These are phyloP conservation scores for Fusarium anthophilum DNA, from an alignment of 2,329 filamentous ascomycete species.

Conservation along the genomic window DNA sequence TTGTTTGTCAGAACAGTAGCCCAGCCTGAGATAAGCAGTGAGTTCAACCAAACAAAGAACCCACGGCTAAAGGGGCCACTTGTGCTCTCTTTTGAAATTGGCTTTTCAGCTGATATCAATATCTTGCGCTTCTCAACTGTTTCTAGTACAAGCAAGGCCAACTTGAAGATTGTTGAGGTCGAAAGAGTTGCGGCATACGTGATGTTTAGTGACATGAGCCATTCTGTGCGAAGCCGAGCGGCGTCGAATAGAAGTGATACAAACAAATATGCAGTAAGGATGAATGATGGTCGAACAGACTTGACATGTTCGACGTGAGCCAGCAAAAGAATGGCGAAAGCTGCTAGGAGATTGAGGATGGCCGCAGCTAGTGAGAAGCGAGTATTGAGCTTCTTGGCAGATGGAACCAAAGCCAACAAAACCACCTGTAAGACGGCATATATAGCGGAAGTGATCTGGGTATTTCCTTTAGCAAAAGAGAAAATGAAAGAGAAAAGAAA, in stretches of 20 bases:
- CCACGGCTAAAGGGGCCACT: slow-evolving; percentile 49
- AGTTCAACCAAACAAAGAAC: slow-evolving; percentile 49
- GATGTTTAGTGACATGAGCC: slow-evolving; percentile 42
- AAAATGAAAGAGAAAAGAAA: not conserved
- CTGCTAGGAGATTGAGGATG: slow-evolving; percentile 41
- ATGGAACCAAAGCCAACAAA: slow-evolving; percentile 40
- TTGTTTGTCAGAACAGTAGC: slow-evolving; percentile 46
- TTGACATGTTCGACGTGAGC: slow-evolving; percentile 47
- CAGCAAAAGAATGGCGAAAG: slow-evolving; percentile 42
- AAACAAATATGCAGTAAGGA: slow-evolving; percentile 45
- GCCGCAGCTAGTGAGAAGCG: slow-evolving; percentile 44
- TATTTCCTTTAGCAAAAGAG: not conserved
- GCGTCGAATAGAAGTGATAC: slow-evolving; percentile 46
- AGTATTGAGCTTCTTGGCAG: slow-evolving; percentile 39
- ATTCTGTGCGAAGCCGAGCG: slow-evolving; percentile 46
- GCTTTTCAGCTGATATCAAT: slow-evolving; percentile 50
- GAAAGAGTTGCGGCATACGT: slow-evolving; percentile 41
- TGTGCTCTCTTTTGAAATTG: slow-evolving; percentile 60
- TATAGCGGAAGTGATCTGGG: slow-evolving; percentile 35
- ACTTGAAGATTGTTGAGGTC: slow-evolving; percentile 35
- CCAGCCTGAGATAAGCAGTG: slow-evolving; percentile 60
- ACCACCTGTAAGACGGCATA: slow-evolving; percentile 42
- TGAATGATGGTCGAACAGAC: slow-evolving; percentile 46
- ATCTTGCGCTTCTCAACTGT: slow-evolving; percentile 47
- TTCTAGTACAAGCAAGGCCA: slow-evolving; percentile 42